Evolutionary conservation across 371 early-diverging fungal genomes (phyloP), one percentile per base, ranked within the genome.

Genomic region (Blakeslea trispora): DNA sequence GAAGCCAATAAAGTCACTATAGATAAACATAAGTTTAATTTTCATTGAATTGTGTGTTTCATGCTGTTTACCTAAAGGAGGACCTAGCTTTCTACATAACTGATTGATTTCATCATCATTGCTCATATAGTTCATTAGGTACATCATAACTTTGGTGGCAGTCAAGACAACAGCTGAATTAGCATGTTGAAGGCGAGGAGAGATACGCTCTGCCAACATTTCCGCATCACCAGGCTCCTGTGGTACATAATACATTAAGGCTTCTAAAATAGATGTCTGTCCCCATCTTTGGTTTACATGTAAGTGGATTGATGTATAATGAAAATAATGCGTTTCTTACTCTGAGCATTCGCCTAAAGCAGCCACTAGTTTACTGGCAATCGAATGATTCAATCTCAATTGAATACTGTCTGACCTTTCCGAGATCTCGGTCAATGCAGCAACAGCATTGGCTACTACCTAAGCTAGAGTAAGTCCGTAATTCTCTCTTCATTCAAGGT

Each of bases 321-420:
- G 19, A 14, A 10, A 15, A 18, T 2, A 34, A 28, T 23, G 31
- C 2, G 15, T 14, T 7, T 51, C 71, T 64, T 84, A 93, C 92
- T 98, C 98, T 44, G 93, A 89, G 64, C 94, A 94, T 71, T 98
- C 98, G 65, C 96, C 93, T 64, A 98, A 61, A 1, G 96, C 96
- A 14, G 92, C 85, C 31, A 96, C 75, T 24, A 97, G 76, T 65
- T 92, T 91, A 66, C 87, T 90, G n/a, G 92, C 88, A 37, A 85
- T 78, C 13, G 81, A 66, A 31, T 88, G 69, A 58, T 94, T 90
- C 53, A 98, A 66, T 31, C 75, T 71, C 68, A 96, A 85, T 53
- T 87, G 86, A 24, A 86, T 85, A 47, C 74, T 75, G 34, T 82
- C 75, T 11, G 92, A 91, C 28, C 86, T 74, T 63, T 92, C 92